A percentile compares a stretch with the other conserved stretches of the same genome.
These are phyloP conservation scores for Colletotrichum tropicale DNA, from an alignment of 2,329 filamentous ascomycete genomes.

Conservation along the genomic window DNA sequence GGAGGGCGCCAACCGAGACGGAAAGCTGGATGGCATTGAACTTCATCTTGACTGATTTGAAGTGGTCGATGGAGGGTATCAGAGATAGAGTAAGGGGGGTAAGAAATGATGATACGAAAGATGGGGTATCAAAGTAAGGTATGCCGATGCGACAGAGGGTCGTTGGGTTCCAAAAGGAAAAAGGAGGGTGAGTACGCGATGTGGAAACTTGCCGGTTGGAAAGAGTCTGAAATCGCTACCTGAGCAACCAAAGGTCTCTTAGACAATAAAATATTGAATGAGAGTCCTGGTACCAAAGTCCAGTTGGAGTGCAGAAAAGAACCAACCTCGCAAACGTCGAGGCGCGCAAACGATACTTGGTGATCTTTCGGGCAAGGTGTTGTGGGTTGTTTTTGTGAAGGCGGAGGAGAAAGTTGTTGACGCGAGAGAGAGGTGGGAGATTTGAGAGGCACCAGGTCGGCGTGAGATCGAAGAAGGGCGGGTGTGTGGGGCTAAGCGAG, in stretches of 20 bases:
- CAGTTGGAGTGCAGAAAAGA: not conserved
- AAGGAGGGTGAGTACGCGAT: not conserved
- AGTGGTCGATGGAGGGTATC: conserved; percentile 17
- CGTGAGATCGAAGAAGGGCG: not conserved
- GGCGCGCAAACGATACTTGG: not conserved
- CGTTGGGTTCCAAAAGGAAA: conserved; percentile 10
- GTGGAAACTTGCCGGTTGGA: not conserved
- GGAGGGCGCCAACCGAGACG: not conserved
- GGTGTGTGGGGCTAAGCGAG: not conserved
- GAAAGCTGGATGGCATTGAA: not conserved
- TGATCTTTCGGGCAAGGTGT: not conserved
- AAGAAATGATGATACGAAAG: conserved; percentile 12
- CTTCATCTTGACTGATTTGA: conserved; percentile 11
- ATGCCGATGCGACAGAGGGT: conserved; percentile 18
- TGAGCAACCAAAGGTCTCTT: not conserved
- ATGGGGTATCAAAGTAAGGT: conserved; percentile 9
- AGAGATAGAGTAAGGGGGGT: not conserved
- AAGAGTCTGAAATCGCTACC: not conserved
- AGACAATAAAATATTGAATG: not conserved
- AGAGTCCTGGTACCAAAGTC: not conserved
- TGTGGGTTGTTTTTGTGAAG: not conserved
- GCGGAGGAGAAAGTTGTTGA: not conserved
- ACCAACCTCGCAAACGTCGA: not conserved
- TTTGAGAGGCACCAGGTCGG: not conserved
- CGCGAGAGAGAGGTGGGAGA: not conserved